Conservation (phyloP, 1,139 yeast genomes). For the Yamadazyma oceani region DNA sequence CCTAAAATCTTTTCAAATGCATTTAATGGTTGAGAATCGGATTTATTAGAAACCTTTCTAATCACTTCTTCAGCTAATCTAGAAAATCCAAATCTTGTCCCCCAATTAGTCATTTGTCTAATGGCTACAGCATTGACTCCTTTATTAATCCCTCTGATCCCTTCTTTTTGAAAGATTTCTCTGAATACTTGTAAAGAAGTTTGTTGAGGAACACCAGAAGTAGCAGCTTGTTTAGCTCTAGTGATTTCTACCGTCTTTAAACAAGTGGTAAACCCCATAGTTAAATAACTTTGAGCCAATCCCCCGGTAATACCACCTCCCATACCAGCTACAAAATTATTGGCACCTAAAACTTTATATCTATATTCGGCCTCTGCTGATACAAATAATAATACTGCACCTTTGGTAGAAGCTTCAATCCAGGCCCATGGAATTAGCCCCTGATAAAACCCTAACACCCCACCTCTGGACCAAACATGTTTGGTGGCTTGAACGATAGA, state of each 20-base stretch:
- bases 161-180: slow-evolving; percentile 81
- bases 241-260: slow-evolving; percentile 98
- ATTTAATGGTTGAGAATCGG: slow-evolving; percentile 58
- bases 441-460: slow-evolving; percentile 87
- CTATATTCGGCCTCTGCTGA: slow-evolving; percentile 89
- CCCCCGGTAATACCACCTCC: slow-evolving; percentile 97
- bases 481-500: slow-evolving; percentile 65
- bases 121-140: slow-evolving; percentile 99
- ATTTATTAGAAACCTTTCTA: slow-evolving; percentile 61
- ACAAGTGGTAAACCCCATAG: slow-evolving; percentile 97
- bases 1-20: slow-evolving; percentile 82
- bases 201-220: slow-evolving; percentile 62
- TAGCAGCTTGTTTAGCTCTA: slow-evolving; percentile 73
- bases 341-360: slow-evolving; percentile 62
- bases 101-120: slow-evolving; percentile 99
- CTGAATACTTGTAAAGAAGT: slow-evolving; percentile 83
- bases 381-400: slow-evolving; percentile 93
- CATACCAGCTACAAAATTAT: slow-evolving; percentile 81
- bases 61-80: slow-evolving; percentile 89
- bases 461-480: slow-evolving; percentile 92
- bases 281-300: slow-evolving; percentile 89
- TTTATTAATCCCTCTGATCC: slow-evolving; percentile 90
- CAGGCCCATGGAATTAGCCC: slow-evolving; percentile 99
- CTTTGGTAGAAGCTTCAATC: slow-evolving; percentile 99
- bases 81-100: slow-evolving; percentile 90